A percentile compares a stretch with the other conserved stretches of the same genome.
Evolutionary conservation across 2,329 filamentous ascomycete genomes (phyloP).

Genomic region (Cladosporium sp.): DNA sequence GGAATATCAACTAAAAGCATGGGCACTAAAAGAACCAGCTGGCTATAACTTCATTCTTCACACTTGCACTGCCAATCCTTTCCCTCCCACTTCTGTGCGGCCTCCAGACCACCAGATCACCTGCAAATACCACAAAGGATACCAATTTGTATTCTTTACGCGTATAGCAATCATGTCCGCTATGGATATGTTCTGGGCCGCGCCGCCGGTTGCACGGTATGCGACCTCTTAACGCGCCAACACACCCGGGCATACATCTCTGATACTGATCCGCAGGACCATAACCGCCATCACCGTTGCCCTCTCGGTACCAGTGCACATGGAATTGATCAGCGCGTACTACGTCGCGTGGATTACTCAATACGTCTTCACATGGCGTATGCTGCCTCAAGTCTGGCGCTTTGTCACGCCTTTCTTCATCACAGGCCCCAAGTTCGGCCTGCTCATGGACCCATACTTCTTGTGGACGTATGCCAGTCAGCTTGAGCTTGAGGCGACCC

Average conservation of each 20-base stretch:
- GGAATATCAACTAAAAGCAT: neutral
- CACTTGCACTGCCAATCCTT: neutral
- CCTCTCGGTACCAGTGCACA: slow-evolving; percentile 63
- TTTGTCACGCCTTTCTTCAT: slow-evolving; percentile 61
- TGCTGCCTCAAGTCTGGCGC: slow-evolving; percentile 64
- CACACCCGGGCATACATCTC: slow-evolving; percentile 34
- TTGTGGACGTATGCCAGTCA: slow-evolving; percentile 76
- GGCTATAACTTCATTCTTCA: slow-evolving; percentile 13
- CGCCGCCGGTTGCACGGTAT: slow-evolving; percentile 68
- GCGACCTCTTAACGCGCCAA: slow-evolving; percentile 26
- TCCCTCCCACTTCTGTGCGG: slow-evolving; percentile 14
- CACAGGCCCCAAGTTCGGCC: slow-evolving; percentile 56
- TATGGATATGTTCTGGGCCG: slow-evolving; percentile 57
- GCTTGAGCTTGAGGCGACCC: slow-evolving; percentile 70
- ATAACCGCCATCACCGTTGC: slow-evolving; percentile 65
- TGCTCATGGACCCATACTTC: slow-evolving; percentile 76
- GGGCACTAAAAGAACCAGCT: slow-evolving; percentile 1
- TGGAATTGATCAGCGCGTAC: slow-evolving; percentile 53
- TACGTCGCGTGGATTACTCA: slow-evolving; percentile 59
- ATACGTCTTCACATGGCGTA: slow-evolving; percentile 50
- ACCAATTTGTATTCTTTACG: neutral
- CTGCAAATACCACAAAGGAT: slow-evolving; percentile 16
- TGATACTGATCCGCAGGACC: slow-evolving; percentile 63
- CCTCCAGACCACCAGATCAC: slow-evolving; percentile 6
- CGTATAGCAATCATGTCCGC: slow-evolving; percentile 29